phyloP scores from a whole-genome alignment of 164 flowering plant species.

The Aristolochia fimbriata region DNA sequence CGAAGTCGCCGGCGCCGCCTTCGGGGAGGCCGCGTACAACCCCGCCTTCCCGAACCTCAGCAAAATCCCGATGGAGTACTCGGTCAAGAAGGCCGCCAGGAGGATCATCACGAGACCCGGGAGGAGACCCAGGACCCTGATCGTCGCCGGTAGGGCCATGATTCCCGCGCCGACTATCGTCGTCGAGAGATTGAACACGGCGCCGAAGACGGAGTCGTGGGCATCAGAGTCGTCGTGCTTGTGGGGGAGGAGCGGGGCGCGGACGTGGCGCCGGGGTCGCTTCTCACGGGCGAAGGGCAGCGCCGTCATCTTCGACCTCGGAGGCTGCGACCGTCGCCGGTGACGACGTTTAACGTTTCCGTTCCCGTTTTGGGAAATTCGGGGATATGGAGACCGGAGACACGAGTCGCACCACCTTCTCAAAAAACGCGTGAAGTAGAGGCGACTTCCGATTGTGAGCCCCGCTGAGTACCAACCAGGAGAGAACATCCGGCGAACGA shows the following conservation, averaged over 20 bases:
- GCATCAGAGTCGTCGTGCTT: conserved; percentile 22
- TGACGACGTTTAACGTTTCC: too few species aligned
- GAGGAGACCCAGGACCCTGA: conserved; percentile 52
- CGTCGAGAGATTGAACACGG: conserved; percentile 77
- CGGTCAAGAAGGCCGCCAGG: conserved; percentile 37
- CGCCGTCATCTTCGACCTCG: conserved; percentile 21
- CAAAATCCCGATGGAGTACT: conserved; percentile 47
- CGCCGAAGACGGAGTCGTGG: conserved; percentile 55
- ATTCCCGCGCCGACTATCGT: conserved; percentile 79
- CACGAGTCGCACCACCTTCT: too few species aligned
- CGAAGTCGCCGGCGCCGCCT: conserved; percentile 17
- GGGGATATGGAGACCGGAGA: too few species aligned
- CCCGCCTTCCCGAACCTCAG: conserved; percentile 38
- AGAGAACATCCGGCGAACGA: too few species aligned
- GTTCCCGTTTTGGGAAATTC: too few species aligned
- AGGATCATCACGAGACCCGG: conserved; percentile 50
- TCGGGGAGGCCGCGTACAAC: conserved; percentile 13
- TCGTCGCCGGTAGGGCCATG: conserved; percentile 69
- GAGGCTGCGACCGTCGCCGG: too few species aligned
- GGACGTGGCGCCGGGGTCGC: conserved; percentile 45
- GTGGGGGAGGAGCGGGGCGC: conserved; percentile 36
- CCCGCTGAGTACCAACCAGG: too few species aligned
- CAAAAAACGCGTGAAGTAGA: too few species aligned
- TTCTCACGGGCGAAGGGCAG: conserved; percentile 25
- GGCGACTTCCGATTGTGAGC: too few species aligned